A percentile compares a stretch with the other conserved stretches of the same genome.
Evolutionary conservation across 176 grass and related monocot genomes (phyloP).

Genomic region (Olyra latifolia): DNA sequence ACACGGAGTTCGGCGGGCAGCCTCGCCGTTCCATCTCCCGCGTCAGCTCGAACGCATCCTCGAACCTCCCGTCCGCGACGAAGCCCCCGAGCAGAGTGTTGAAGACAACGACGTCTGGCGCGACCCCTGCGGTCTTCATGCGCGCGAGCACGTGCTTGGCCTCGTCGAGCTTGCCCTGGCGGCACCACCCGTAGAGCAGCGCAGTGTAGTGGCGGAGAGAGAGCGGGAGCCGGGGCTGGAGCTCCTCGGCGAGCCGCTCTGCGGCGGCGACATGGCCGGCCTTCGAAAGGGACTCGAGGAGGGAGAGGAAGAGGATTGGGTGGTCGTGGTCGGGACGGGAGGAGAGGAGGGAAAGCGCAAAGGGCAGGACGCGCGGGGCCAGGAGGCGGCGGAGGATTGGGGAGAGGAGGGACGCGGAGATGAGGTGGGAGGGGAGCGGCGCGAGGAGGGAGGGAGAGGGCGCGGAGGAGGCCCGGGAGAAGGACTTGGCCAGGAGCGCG

Average conservation of each 20-base stretch:
- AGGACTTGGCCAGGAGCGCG: constrained; percentile 56
- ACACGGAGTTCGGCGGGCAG: constrained; percentile 75
- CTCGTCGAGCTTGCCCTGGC: constrained; percentile 81
- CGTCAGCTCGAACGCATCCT: constrained; percentile 73
- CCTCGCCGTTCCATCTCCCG: constrained; percentile 74
- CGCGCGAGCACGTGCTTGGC: constrained; percentile 86
- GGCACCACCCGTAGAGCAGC: constrained; percentile 92
- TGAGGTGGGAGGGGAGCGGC: constrained; percentile 52
- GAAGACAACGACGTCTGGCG: constrained; percentile 78
- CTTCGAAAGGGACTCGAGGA: constrained; percentile 64
- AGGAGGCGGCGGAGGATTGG: constrained; percentile 55
- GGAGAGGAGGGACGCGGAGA: constrained; percentile 50
- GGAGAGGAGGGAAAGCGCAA: constrained; percentile 52
- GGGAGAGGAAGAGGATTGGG: constrained; percentile 45
- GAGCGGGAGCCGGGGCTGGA: constrained; percentile 50
- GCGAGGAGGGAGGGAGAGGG: constrained; percentile 53
- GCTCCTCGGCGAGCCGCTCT: constrained; percentile 81
- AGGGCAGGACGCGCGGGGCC: constrained; percentile 46
- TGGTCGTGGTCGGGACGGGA: constrained; percentile 51
- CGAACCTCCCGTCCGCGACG: constrained; percentile 68
- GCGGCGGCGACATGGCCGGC: constrained; percentile 61
- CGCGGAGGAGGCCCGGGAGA: constrained; percentile 50
- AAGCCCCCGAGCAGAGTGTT: constrained; percentile 91
- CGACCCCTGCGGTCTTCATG: constrained; percentile 65
- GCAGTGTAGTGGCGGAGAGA: constrained; percentile 81